Base-by-base conservation (phyloP, 1,284 basidiomycete genomes). In the Pseudozyma hubeiensis region DNA sequence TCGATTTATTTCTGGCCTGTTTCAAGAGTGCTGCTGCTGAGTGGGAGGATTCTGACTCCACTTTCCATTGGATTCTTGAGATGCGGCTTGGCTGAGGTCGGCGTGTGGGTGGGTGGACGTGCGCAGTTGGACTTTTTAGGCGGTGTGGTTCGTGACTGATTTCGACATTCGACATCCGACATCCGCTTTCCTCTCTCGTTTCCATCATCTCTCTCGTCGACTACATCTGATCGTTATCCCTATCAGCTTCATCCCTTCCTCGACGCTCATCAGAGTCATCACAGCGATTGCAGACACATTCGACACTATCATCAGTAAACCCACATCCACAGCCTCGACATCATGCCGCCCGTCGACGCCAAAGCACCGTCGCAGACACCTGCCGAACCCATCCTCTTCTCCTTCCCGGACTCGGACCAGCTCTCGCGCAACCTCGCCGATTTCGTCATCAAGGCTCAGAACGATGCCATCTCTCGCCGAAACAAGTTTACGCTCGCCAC, bases 401-500 rank as follows among this genome's bases (percentile, higher is more conserved):
- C 90, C 1, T 96, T 97, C 83, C 17, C 60, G 0, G 77, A 88
- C 5, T 86, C 88, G 58, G 87, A 89, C 64, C 71, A 79, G 31
- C 79, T 86, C 19, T 83, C 84, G n/a, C 71, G 78, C 40, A 88
- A 89, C 0, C 90, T 99, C 65, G 92, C 94, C 9, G 86, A 89
- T 53, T 98, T 96, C 84, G 89, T 98, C 60, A 80, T 93, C 81
- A 92, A 92, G 75, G 92, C 92, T 0, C 96, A 98, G 87, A 91
- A 90, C 75, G 93, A 97, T 49, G 90, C 96, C 31, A 88, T 98
- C 81, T 89, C 90, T 81, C 92, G 92, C 86, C 91, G 93, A 85
- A 91, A 91, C 82, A 90, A 89, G 77, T 99, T 99, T 87, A 92
- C 93, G 57, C 84, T 99, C 80, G 96, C 97, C 63, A 87, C 97